Base-by-base conservation (phyloP, 2,329 filamentous ascomycete genomes). In the Purpureocillium lavendulum region DNA sequence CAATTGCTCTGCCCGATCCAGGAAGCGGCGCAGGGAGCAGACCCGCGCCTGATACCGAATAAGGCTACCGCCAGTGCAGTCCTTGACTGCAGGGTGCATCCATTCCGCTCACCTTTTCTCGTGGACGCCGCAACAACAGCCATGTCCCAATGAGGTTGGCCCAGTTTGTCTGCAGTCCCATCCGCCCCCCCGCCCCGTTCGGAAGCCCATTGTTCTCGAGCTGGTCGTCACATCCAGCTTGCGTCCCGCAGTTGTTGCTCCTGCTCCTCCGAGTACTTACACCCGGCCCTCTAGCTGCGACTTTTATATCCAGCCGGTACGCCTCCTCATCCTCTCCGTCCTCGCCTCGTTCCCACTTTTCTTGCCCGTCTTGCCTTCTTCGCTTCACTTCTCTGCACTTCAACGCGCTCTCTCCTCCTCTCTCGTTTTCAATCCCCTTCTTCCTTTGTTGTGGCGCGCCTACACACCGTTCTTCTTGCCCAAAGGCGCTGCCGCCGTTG, bases 171-270 rank as follows among this genome's bases (percentile, higher is more conserved):
- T 60, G 55, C 54, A 60, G 60, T 62, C 61, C 56, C 58, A 56
- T 60, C 55, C 55, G 55, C 61, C 64, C 57, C 62, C 64, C 64
- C 60, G 59, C 62, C 59, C 55, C 44, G 52, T 54, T 60, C 57
- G 55, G 53, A 56, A 53, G 51, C 53, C 21, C 57, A 53, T 56
- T 52, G 48, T 55, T 57, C 57, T 65, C 57, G 53, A 62, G 63
- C 65, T 69, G 63, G 64, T 60, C 64, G 63, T 57, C 63, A 67
- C 60, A 55, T 63, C 66, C 62, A 67, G 65, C 65, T 66, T 58
- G 50, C 46, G 35, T 41, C 41, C 41, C 40, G 45, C 44, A 45
- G 51, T 49, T 5, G 21, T 33, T 14, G 30, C 32, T 18, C 34
- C 34, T 36, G 21, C 21, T 26, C 5, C 21, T 26, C 21, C n/a